phyloP scores from a whole-genome alignment of 257 asterid genomes.

The Forsythia viridissima region DNA sequence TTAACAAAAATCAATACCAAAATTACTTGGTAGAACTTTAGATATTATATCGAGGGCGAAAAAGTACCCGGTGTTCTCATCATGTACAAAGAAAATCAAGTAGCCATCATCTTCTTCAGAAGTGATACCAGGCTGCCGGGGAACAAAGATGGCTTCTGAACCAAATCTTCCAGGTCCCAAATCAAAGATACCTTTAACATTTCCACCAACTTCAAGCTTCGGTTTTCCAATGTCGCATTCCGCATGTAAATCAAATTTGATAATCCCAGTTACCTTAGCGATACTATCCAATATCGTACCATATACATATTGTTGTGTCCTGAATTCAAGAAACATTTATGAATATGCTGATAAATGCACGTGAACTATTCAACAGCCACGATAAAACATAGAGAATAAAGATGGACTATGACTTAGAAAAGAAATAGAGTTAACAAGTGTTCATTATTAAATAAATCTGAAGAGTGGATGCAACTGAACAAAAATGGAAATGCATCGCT shows the following conservation, averaged over 20 bases:
- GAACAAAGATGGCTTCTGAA: conserved; percentile 94
- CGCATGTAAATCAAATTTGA: conserved; percentile 87
- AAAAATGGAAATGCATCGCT: background rate
- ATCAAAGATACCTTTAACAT: conserved; percentile 78
- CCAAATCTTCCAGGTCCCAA: conserved; percentile 89
- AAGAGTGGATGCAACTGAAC: background rate
- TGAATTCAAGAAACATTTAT: conserved; percentile 28
- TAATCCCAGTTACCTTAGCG: conserved; percentile 83
- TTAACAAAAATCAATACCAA: background rate
- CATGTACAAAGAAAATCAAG: conserved; percentile 85
- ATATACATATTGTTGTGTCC: conserved; percentile 91
- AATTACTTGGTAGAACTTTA: background rate
- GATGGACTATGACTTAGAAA: background rate
- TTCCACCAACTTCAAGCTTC: conserved; percentile 91
- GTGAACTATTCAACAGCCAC: background rate
- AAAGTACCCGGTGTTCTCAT: conserved; percentile 83
- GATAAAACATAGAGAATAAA: background rate
- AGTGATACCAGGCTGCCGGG: conserved; percentile 61
- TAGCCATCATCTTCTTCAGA: conserved; percentile 98
- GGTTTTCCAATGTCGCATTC: conserved; percentile 74
- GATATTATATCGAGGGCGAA: background rate
- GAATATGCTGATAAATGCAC: background rate
- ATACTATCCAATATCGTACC: conserved; percentile 75
- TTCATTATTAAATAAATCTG: background rate
- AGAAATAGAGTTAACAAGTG: background rate